Evolutionary conservation across 2,329 filamentous ascomycete species (phyloP), one percentile per base, ranked within the genome.

Genomic region (Botrytis galanthina): DNA sequence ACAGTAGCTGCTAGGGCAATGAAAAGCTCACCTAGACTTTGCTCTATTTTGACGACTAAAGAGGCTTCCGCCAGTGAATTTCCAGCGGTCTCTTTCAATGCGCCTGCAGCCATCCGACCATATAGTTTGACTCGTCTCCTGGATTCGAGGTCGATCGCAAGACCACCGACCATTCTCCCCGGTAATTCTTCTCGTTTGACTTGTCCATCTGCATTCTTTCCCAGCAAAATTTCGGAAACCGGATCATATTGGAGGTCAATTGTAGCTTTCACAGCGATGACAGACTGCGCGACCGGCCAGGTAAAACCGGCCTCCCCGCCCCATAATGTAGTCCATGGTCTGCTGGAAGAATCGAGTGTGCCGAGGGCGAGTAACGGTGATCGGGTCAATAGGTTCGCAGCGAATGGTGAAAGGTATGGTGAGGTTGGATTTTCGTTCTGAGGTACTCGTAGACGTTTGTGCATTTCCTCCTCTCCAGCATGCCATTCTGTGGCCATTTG

Each of bases 291-390:
- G 0, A 94, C 82, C 0, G 88, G 86, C 63, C 86, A 84, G 0
- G 89, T 87, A 76, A 95, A 92, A 0, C 92, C 92, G 0, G 86
- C 82, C 73, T 90, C 84, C 26, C 93, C 93, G n/a, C 92, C 92
- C 88, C 91, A 92, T 18, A 96, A 76, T 0, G 91, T 91, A 20
- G 91, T 92, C 93, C 93, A 96, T 2, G 92, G 93, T 37, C 88
- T 84, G 3, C 86, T 86, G 26, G 88, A 79, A 2, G 83, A 81
- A 79, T 96, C 93, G 1, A 94, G 82, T 0, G 92, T 88, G 1
- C 93, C 93, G 32, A 96, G 82, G 0, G 92, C 92, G 16, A 95
- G 84, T 12, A 95, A 84, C 1, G 92, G 89, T 0, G 89, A 90
- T 32, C 83, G 82, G 70, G 86, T 84, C 5, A 94, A 84, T 75